Evolutionary conservation across 2,329 filamentous ascomycete species (phyloP).

Genomic region (Trichoderma sp.): DNA sequence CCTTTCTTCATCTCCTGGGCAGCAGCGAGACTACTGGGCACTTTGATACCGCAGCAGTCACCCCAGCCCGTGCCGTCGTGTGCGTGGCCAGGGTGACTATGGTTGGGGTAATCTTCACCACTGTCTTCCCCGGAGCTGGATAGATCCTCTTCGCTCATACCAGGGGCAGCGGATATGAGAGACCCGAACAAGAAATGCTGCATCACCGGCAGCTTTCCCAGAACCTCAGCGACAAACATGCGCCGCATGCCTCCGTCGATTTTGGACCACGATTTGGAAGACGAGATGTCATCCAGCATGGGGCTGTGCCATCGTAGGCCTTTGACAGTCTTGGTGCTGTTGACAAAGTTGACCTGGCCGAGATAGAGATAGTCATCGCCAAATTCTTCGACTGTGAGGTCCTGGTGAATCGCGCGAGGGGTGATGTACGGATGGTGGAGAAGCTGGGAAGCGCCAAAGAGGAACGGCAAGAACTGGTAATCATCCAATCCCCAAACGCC

Average conservation of each 20-base stretch:
- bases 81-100: slow-evolving; percentile 58
- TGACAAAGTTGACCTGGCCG: slow-evolving; percentile 89
- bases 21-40: slow-evolving; percentile 89
- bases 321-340: slow-evolving; percentile 93
- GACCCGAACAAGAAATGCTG: slow-evolving; percentile 96
- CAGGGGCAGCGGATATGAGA: slow-evolving; percentile 73
- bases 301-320: slow-evolving; percentile 94
- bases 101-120: slow-evolving; percentile 58
- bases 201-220: slow-evolving; percentile 94
- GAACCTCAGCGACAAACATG: slow-evolving; percentile 92
- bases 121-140: slow-evolving; percentile 47
- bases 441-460: slow-evolving; percentile 90
- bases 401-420: slow-evolving; percentile 79
- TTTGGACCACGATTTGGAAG: slow-evolving; percentile 85
- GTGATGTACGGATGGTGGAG: slow-evolving; percentile 79
- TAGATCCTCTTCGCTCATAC: slow-evolving; percentile 68
- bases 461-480: slow-evolving; percentile 93
- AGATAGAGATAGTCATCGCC: slow-evolving; percentile 82
- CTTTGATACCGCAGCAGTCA: slow-evolving; percentile 96
- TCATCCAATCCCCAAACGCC: slow-evolving; percentile 98
- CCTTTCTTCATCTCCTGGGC: slow-evolving; percentile 83
- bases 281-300: slow-evolving; percentile 96
- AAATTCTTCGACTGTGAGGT: slow-evolving; percentile 82
- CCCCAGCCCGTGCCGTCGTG: slow-evolving; percentile 74
- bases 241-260: slow-evolving; percentile 92